Base-by-base conservation (phyloP, 2,329 filamentous ascomycete genomes). In the Cordyceps cateniannulata region DNA sequence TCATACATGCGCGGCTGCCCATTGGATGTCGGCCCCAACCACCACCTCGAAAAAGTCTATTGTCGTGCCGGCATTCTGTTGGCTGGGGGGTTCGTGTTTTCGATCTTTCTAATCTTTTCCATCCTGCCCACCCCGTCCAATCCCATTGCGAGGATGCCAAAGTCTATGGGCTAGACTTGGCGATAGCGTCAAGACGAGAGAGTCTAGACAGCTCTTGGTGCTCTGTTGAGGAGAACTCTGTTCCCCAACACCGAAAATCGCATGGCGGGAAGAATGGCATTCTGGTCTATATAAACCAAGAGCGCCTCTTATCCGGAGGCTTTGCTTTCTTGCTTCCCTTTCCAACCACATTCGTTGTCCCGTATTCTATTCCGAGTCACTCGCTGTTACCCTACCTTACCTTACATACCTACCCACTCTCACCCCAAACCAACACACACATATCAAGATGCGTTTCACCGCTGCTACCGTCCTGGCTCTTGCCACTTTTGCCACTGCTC, bases 401-500 rank as follows among this genome's bases (percentile, higher is more conserved):
- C 14, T 24, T 47, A 14, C 38, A 9, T 16, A 9, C 16, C 42
- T 32, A 42, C 16, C 40, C 35, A 10, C n/a, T 14, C 10, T n/a
- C 18, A 22, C 16, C 5, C n/a, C 12, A 9, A 27, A 48, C 22
- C 29, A 22, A 52, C 35, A 59, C 32, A 35, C 32, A 9, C 24
- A 10, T 27, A 18, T 45, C 44, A 61, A 61, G 51, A 61, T 61
- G 59, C 59, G 52, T 25, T 55, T 55, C 45, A 32, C 45, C 44
- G 16, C 64, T 18, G 22, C 57, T 27, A 22, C 57, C 32, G 53
- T 60, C 49, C 51, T 53, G 44, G 54, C 48, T 22, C 27, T 59
- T n/a, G 63, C 55, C 35, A 67, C 70, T 56, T 71, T 74, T 54
- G 73, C 76, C 61, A 66, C 68, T n/a, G 62, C 63, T 45, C 5